Conservation (phyloP, 805 yeast species). For the Saccharomycopsis selenospora region DNA sequence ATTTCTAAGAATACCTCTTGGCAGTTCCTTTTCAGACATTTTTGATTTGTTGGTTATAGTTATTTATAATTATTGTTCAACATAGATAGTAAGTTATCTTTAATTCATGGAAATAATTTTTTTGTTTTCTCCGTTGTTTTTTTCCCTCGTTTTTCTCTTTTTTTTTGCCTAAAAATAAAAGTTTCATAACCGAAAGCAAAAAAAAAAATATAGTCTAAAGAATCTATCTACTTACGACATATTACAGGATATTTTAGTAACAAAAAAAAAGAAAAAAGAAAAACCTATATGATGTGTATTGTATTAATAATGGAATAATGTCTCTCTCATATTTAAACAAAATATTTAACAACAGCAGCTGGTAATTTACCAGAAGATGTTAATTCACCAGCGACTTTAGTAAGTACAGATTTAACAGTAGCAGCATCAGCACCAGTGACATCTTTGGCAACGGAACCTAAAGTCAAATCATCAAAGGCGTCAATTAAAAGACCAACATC, state of each 20-base stretch:
- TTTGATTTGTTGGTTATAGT: not conserved
- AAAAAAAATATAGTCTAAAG: no score
- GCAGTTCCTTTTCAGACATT: conserved; percentile 9
- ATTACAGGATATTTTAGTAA: no score
- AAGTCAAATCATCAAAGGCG: conserved; percentile 68
- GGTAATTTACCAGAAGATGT: conserved; percentile 48
- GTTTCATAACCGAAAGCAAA: no score
- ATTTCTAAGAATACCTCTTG: conserved; percentile 20
- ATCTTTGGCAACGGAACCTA: conserved; percentile 67
- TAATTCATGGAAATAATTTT: no score
- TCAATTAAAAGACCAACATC: conserved; percentile 79
- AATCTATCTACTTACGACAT: no score
- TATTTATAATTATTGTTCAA: no score
- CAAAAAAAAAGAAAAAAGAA: no score
- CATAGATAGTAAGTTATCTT: no score
- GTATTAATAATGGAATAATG: not conserved
- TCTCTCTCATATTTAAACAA: conserved; percentile 24
- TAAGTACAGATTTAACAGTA: conserved; percentile 51
- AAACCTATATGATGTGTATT: not conserved
- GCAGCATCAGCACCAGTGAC: conserved; percentile 50
- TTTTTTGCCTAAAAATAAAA: not conserved
- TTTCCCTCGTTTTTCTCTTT: not conserved
- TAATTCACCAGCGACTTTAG: conserved; percentile 47
- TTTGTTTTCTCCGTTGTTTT: not conserved
- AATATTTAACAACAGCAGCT: conserved; percentile 48